Conservation (phyloP, 352 stramenopile species). For the Phytophthora pini region DNA sequence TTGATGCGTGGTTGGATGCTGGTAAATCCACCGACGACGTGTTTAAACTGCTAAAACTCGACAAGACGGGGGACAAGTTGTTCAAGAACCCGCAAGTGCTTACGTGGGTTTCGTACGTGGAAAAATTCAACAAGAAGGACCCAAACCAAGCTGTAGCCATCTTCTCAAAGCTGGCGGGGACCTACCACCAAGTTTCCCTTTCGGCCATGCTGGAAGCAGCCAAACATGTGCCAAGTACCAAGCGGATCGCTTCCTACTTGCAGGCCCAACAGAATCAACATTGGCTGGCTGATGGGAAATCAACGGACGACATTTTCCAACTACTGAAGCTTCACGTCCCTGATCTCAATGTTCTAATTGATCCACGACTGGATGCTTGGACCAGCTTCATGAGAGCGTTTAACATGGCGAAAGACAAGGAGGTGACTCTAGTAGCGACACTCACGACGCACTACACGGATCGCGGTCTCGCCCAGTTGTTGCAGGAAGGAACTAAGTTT, state of each 20-base stretch:
- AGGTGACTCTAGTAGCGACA: not conserved
- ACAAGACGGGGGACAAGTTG: not conserved
- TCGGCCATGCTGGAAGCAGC: not conserved
- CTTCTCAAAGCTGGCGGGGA: not conserved
- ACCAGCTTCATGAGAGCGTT: conserved; percentile 3
- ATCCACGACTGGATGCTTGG: conserved; percentile 2
- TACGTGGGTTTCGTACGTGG: not conserved
- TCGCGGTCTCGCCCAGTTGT: not conserved
- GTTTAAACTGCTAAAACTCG: not conserved
- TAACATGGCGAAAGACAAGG: conserved; percentile 1
- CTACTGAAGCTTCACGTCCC: not conserved
- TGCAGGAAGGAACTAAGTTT: not conserved
- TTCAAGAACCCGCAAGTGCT: conserved; percentile 5
- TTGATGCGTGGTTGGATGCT: not conserved
- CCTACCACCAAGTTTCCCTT: not conserved
- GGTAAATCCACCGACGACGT: conserved; percentile 6
- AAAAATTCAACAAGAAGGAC: not conserved
- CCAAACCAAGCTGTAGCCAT: not conserved
- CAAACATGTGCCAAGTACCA: not conserved
- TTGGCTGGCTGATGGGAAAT: not conserved
- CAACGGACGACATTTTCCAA: not conserved
- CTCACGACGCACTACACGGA: not conserved
- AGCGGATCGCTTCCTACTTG: not conserved
- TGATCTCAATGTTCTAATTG: not conserved
- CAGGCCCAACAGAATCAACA: not conserved